phyloP scores from a whole-genome alignment of 306 rosid genomes.

The Sphenostylis stenocarpa region DNA sequence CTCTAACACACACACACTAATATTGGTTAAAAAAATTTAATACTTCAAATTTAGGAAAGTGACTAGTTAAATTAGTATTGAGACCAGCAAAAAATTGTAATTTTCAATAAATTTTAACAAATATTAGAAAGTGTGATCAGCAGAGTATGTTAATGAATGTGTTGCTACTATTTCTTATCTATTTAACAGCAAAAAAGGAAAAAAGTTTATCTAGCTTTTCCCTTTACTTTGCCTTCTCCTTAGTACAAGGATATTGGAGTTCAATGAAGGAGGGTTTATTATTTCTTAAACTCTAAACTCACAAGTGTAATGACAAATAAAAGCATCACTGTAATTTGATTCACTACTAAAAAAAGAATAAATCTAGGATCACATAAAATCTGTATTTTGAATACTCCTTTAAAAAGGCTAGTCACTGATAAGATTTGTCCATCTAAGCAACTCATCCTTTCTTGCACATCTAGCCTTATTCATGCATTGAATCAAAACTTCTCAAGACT shows the following conservation, averaged over 20 bases:
- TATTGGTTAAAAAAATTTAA: too few species aligned
- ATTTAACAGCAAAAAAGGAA: not conserved
- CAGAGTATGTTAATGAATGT: too few species aligned
- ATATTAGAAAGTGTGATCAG: too few species aligned
- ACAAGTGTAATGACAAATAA: not conserved
- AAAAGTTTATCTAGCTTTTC: not conserved
- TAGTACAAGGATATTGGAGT: not conserved
- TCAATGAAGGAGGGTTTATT: not conserved
- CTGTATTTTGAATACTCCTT: not conserved
- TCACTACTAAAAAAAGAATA: not conserved
- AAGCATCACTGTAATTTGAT: not conserved
- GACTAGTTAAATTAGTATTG: too few species aligned
- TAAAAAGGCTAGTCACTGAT: not conserved
- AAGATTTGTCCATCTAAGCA: not conserved
- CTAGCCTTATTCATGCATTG: conserved; percentile 16
- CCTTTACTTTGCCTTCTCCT: not conserved
- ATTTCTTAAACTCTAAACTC: not conserved
- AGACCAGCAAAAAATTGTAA: too few species aligned
- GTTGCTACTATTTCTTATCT: not conserved
- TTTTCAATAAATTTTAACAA: too few species aligned
- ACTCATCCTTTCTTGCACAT: conserved; percentile 5
- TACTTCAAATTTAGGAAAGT: too few species aligned
- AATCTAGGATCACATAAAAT: not conserved
- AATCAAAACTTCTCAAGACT: conserved; percentile 6
- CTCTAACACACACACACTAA: too few species aligned